A percentile compares a stretch with the other conserved stretches of the same genome.
Conservation (phyloP, 345 rosid species). For the Aethionema arabicum region DNA sequence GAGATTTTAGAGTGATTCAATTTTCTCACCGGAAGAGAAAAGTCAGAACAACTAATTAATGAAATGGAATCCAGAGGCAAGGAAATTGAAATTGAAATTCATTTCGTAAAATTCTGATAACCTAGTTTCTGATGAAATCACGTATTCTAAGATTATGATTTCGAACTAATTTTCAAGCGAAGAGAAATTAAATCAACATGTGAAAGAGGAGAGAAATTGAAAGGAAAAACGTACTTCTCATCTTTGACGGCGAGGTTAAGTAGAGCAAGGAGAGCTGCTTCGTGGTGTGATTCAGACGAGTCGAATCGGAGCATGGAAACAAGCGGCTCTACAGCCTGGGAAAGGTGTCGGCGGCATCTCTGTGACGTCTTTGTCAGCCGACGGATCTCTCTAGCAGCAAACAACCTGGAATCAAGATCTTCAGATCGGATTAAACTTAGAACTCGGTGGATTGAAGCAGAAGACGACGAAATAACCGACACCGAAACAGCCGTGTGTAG, state of each 20-base stretch:
- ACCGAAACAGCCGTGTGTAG: constrained; percentile 33
- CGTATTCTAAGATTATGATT: constrained; percentile 1
- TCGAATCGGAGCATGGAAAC: constrained; percentile 72
- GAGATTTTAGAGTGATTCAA: constrained; percentile 3
- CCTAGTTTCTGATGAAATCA: background rate
- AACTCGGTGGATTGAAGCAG: constrained; percentile 51
- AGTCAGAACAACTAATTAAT: background rate
- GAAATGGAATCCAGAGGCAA: background rate
- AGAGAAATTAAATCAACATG: constrained; percentile 15
- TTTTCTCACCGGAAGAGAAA: constrained; percentile 3
- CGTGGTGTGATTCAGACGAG: constrained; percentile 49
- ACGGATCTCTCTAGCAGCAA: constrained; percentile 86
- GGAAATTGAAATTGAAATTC: background rate
- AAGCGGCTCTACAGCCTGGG: constrained; percentile 66
- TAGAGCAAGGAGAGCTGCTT: constrained; percentile 86
- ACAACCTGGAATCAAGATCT: constrained; percentile 56
- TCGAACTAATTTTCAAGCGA: background rate
- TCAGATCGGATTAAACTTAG: constrained; percentile 53
- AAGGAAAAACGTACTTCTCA: constrained; percentile 59
- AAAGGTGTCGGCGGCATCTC: constrained; percentile 77
- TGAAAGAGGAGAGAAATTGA: constrained; percentile 12
- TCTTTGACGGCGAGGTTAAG: constrained; percentile 97
- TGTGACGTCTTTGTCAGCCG: constrained; percentile 87
- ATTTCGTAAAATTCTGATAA: background rate
- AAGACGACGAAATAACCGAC: constrained; percentile 40